phyloP scores from a whole-genome alignment of 2,329 filamentous ascomycete species.

The Pseudohalonectria lignicola region DNA sequence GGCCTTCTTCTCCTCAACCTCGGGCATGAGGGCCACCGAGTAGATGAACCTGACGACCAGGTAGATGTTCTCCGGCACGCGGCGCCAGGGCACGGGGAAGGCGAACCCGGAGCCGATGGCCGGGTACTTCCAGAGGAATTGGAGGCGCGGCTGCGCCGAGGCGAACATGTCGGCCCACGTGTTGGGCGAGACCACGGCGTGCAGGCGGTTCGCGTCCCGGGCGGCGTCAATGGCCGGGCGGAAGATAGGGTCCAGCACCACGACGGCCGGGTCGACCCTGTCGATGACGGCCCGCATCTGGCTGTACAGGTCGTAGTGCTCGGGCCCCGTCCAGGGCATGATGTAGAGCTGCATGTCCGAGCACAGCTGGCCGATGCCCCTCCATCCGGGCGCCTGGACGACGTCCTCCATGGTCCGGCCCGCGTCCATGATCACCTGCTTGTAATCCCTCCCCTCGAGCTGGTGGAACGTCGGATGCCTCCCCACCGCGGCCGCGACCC shows the following conservation, averaged over 20 bases:
- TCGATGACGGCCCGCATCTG: slow-evolving; percentile 4
- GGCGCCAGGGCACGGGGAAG: slow-evolving; percentile 11
- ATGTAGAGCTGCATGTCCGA: slow-evolving; percentile 8
- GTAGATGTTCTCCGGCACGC: slow-evolving; percentile 10
- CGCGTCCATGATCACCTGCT: neutral
- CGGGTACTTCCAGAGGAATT: slow-evolving; percentile 12
- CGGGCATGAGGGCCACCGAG: slow-evolving; percentile 3
- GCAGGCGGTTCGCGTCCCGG: slow-evolving; percentile 4
- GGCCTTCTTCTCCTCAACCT: slow-evolving; percentile 1
- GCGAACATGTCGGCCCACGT: slow-evolving; percentile 5
- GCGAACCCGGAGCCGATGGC: slow-evolving; percentile 8
- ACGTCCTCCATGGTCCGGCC: slow-evolving; percentile 15
- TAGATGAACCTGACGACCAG: slow-evolving; percentile 4
- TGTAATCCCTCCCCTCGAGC: neutral
- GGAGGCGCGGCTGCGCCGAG: slow-evolving; percentile 5
- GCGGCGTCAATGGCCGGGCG: slow-evolving; percentile 9
- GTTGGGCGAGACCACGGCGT: slow-evolving; percentile 8
- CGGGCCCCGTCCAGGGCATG: slow-evolving; percentile 2
- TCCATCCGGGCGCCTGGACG: slow-evolving; percentile 16
- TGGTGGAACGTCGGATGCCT: slow-evolving; percentile 1
- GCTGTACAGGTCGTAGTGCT: slow-evolving; percentile 2
- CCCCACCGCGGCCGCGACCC: neutral
- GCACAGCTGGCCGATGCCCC: slow-evolving; percentile 17
- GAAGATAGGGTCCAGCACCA: slow-evolving; percentile 9
- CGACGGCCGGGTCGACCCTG: slow-evolving; percentile 10